A percentile compares a stretch with the other conserved stretches of the same genome.
phyloP scores from a whole-genome alignment of 108 stramenopile species.

The Discostella pseudostelligera region DNA sequence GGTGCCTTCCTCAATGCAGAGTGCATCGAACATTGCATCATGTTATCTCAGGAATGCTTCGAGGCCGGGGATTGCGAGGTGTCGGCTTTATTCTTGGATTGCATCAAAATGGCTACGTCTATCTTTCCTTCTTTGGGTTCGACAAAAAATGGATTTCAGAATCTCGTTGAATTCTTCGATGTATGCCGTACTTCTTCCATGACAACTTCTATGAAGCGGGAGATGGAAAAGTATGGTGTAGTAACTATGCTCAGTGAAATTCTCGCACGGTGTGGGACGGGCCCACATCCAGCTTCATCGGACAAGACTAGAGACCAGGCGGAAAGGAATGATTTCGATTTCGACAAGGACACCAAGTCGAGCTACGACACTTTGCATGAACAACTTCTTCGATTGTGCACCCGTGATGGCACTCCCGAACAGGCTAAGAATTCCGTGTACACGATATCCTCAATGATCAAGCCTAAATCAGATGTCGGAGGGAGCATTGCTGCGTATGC shows the following conservation, averaged over 20 bases:
- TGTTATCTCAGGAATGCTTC: conserved; percentile 74
- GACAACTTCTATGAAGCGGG: conserved; percentile 29
- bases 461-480: conserved; percentile 23
- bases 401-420: conserved; percentile 69
- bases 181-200: conserved; percentile 32
- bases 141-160: conserved; percentile 54
- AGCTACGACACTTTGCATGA: conserved; percentile 32
- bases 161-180: conserved; percentile 60
- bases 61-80: conserved; percentile 56
- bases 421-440: conserved; percentile 81
- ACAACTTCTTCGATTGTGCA: conserved; percentile 59
- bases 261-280: conserved; percentile 45
- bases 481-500: conserved; percentile 30
- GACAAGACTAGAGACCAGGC: conserved; percentile 9
- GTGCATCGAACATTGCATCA: conserved; percentile 63
- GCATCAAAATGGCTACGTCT: conserved; percentile 51
- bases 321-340: conserved; percentile 9
- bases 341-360: conserved; percentile 15
- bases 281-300: conserved; percentile 46
- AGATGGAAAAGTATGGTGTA: conserved; percentile 53
- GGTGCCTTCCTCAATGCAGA: conserved; percentile 70
- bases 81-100: conserved; percentile 54
- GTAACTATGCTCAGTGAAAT: conserved; percentile 66
- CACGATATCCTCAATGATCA: conserved; percentile 59
- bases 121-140: conserved; percentile 58